Conservation (phyloP, 495 filamentous ascomycete genomes). For the Penicillium chermesinum region DNA sequence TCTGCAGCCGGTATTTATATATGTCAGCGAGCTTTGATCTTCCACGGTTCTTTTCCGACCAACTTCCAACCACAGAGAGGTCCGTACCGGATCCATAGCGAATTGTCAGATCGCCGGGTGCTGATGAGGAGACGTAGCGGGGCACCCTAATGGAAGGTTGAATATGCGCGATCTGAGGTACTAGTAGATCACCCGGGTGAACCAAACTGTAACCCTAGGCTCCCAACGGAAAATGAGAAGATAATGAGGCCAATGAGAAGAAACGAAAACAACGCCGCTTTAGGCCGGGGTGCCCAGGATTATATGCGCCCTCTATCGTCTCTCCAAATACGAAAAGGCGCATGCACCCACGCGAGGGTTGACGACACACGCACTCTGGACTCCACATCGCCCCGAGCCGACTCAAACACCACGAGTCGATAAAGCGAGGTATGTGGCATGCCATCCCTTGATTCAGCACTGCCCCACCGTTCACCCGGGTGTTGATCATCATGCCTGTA, state of each 20-base stretch:
- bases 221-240: neutral
- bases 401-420: conserved; percentile 12
- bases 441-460: conserved; percentile 32
- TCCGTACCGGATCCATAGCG: neutral
- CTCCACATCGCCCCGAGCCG: conserved; percentile 25
- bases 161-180: neutral
- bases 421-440: conserved; percentile 4
- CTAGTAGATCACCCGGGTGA: neutral
- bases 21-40: neutral
- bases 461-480: conserved; percentile 18
- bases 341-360: conserved; percentile 17
- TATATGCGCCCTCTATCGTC: neutral
- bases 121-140: neutral
- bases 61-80: neutral
- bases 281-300: neutral
- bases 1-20: neutral
- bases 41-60: too few relatives aligned
- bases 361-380: conserved; percentile 1
- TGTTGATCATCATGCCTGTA: conserved; percentile 5
- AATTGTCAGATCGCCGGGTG: neutral
- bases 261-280: neutral
- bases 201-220: neutral
- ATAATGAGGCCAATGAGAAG: neutral
- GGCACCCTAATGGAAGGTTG: neutral
- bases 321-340: neutral